Percentiles rank a stretch among this genome's conserved stretches.
phyloP scores from a whole-genome alignment of 331 rosid species.

The Quercus tomentella region DNA sequence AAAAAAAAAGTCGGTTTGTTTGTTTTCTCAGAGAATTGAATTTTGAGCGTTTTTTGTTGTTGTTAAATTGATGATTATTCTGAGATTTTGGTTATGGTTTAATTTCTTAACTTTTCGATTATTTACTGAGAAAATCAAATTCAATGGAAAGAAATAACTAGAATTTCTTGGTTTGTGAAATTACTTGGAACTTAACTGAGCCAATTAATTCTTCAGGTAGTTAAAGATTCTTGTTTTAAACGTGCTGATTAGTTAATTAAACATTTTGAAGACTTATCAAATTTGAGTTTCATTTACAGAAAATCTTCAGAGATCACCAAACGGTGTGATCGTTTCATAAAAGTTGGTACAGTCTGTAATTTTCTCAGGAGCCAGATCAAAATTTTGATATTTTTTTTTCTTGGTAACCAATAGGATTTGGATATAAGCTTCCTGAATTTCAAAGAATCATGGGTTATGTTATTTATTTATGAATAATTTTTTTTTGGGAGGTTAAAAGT shows the following conservation, averaged over 20 bases:
- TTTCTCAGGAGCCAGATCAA: neutral
- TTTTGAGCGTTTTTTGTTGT: neutral
- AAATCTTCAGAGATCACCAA: neutral
- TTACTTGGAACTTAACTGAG: neutral
- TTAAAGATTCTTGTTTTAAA: neutral
- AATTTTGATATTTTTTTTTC: neutral
- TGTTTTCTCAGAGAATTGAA: neutral
- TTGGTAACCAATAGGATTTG: neutral
- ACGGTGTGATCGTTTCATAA: neutral
- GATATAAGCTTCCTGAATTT: neutral
- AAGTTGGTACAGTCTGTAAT: neutral
- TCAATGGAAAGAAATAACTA: neutral
- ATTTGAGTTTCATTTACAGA: neutral
- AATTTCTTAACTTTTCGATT: neutral
- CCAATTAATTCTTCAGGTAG: neutral
- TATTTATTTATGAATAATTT: neutral
- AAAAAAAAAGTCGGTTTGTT: too few species aligned
- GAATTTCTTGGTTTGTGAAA: neutral
- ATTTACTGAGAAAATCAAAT: neutral
- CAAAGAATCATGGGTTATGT: neutral
- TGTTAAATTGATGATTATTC: neutral
- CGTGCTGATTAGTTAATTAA: too few species aligned
- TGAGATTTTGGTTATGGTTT: neutral
- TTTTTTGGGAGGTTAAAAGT: neutral
- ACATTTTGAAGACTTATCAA: too few species aligned